These are phyloP conservation scores for Penicillium herquei DNA, from an alignment of 495 filamentous ascomycete species.

Conservation along the genomic window DNA sequence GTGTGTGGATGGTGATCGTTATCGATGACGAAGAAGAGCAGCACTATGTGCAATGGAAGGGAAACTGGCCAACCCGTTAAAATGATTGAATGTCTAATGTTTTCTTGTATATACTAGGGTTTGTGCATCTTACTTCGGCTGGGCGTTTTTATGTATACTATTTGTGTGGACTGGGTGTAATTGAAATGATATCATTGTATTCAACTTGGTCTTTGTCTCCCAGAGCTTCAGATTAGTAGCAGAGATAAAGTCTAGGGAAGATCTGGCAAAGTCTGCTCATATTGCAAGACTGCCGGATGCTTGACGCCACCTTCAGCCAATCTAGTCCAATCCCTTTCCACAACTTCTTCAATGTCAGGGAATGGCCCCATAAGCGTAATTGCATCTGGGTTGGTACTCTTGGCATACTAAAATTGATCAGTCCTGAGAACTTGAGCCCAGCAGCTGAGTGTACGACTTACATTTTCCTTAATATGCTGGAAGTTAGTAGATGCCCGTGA, in stretches of 20 bases:
- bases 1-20: constrained; percentile 64
- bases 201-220: not conserved
- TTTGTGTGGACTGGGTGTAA: not conserved
- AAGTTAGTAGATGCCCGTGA: constrained; percentile 56
- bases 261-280: not conserved
- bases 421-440: not conserved
- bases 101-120: constrained; percentile 3
- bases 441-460: constrained; percentile 18
- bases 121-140: no score
- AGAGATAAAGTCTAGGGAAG: no score
- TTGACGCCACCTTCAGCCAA: not conserved
- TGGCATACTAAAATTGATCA: constrained; percentile 43
- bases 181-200: not conserved
- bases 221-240: no score
- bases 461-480: constrained; percentile 59
- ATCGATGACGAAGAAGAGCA: constrained; percentile 47
- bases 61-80: constrained; percentile 6
- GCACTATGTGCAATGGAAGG: constrained; percentile 5
- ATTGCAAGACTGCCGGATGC: constrained; percentile 5
- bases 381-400: constrained; percentile 59
- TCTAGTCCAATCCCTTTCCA: constrained; percentile 13
- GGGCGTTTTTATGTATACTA: not conserved
- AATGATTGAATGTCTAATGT: not conserved
- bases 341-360: constrained; percentile 56
- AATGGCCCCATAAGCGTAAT: constrained; percentile 66